Base-by-base conservation (phyloP, 2,329 filamentous ascomycete genomes). In the Ophiosphaerella narmari region DNA sequence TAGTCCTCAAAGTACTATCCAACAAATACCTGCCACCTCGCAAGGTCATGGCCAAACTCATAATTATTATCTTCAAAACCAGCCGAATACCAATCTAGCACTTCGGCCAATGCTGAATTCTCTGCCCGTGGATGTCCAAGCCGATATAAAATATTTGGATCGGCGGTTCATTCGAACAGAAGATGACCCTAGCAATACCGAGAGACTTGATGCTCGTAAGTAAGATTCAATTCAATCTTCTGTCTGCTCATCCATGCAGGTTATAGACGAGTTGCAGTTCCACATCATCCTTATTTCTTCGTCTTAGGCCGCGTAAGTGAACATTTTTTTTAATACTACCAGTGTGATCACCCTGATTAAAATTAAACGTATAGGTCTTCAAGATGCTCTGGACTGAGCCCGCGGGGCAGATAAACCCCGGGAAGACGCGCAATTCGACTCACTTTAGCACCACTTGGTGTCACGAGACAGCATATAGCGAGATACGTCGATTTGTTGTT, bases 401-500 rank as follows among this genome's bases (percentile, higher is more conserved):
- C 21, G 59, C 56, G 18, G 59, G 56, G 13, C 44, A 50, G 12
- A 34, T 16, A 1, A 44, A 43, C 12, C 48, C 39, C 26, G 56
- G 54, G 1, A 39, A 45, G 33, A 57, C 51, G n/a, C 39, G 54
- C 9, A 53, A 52, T 8, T 55, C 56, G 4, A 62, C 56, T 11
- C 58, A 61, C 24, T 59, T 61, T 26, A 61, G 53, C 34, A 35
- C 39, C 0, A 42, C 60, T 6, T 39, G 34, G 13, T 56, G 32
- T 14, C 43, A 43, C 1, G 54, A 63, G 29, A 41, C 21, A 11
- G 60, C 53, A 1, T 63, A 50, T 33, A 54, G 52, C 5, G 48
- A 62, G 11, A 65, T 65, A 7, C 40, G 62, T n/a, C 50, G 56
- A 1, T 65, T 65, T 34, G 47, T 65, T 12, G 60, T 65, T 1